Base-by-base conservation (phyloP, 768 basidiomycete species). In the Amylocystis lapponica region DNA sequence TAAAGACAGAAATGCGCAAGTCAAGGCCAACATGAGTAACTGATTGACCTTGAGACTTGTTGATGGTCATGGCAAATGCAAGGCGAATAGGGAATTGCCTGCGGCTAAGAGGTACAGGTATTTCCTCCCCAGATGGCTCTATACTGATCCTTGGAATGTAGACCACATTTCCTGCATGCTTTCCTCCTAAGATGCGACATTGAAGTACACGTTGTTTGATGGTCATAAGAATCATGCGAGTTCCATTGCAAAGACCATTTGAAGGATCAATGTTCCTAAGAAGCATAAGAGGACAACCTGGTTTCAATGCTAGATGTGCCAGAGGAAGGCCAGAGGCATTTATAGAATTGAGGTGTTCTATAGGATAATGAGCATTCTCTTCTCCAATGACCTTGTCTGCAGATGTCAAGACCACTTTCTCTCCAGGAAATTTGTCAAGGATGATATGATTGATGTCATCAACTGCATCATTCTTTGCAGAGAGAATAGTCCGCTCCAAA, bases 11-110 rank as follows among this genome's bases (percentile, higher is more conserved):
- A 14, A 41, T 45, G 17, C 57, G 50, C 0, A 74, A 49, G 49
- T 74, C 65, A 13, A 75, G 25, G 2, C 70, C 72, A 38, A 74
- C 67, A 55, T 57, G 30, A 35, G 62, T 49, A 4, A 74, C 60
- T 14, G 68, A 72, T 55, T 74, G 74, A 4, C 74, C 72, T 57
- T 74, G 71, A 1, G 70, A 46, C 50, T 74, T 75, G 27, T 49
- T 49, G 17, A 49, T 49, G 10, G 42, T 35, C 38, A 49, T 40
- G 6, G 47, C 37, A 33, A 75, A 76, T 12, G 66, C 69, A 5
- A 74, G 56, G 3, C 58, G 54, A 13, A 74, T 48, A 25, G 73
- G 72, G 45, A 72, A 72, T 52, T 75, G 71, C 1, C 51, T 49
- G 3, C 61, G 57, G 8, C 30, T 45, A 16, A 74, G 52, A 11